phyloP scores from a whole-genome alignment of 352 stramenopile genomes.

The Phytopythium delawarense region DNA sequence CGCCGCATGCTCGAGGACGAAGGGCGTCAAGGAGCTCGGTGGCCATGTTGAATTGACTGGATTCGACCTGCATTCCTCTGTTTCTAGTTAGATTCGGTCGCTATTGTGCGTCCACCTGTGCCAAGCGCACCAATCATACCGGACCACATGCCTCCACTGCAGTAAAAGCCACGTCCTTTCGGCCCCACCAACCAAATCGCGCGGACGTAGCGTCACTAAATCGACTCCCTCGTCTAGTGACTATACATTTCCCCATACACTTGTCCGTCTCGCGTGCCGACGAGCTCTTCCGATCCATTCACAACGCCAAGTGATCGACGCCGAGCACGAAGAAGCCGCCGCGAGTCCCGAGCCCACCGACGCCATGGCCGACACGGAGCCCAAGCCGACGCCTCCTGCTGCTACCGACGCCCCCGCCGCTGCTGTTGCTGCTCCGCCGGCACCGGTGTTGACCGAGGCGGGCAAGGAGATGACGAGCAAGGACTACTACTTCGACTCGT shows the following conservation, averaged over 20 bases:
- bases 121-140: not conserved
- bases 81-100: not conserved
- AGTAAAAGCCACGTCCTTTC: conserved; percentile 5
- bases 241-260: conserved; percentile 1
- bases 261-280: not conserved
- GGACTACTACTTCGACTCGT: conserved; percentile 99
- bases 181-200: conserved; percentile 8
- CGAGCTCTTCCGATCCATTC: not conserved
- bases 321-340: not conserved
- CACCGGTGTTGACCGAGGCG: not conserved
- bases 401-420: conserved; percentile 15
- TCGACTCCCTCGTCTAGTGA: not conserved
- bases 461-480: conserved; percentile 84
- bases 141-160: not conserved
- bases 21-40: no score
- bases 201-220: not conserved
- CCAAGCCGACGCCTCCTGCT: not conserved
- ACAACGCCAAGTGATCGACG: not conserved
- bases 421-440: conserved; percentile 10
- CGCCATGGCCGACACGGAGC: conserved; percentile 2
- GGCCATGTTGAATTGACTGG: not conserved
- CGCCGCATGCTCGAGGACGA: no score
- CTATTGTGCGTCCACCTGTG: no score
- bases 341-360: not conserved
- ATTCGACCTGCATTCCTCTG: not conserved